Evolutionary conservation across 371 early-diverging fungal genomes (phyloP), one percentile per base, ranked within the genome.

Genomic region (Mucor velutinosus): DNA sequence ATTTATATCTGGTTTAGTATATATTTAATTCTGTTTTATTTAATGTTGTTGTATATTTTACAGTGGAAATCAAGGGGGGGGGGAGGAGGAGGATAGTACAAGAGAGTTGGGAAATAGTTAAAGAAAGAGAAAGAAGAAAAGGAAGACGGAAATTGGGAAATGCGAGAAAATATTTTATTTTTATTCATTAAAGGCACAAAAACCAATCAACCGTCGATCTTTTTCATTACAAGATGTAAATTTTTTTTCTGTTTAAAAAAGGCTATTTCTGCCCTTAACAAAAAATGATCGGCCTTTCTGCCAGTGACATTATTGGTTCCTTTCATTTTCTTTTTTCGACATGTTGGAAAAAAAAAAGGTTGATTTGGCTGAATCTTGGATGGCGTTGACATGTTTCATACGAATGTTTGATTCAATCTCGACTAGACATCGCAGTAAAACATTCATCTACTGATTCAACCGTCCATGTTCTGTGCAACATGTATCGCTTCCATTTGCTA

Each of bases 131-230:
- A 23, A 56, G 39, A 62, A 53, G 47, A 58, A 37, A 53, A 33
- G 49, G 43, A 33, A 27, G 25, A 21, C 21, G 57, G 29, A 39
- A 23, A 49, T 55, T 56, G 35, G 55, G 55, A 51, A 51, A 51
- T 51, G 51, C 51, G 51, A 51, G 51, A 51, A 51, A 23, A 51
- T 51, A 25, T 12, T 51, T 51, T 51, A 51, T 51, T 51, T 51
- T 51, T 51, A 51, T 7, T 19, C 51, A 7, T 51, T 51, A 25
- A 51, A 19, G 55, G 27, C 49, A 64, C 37, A 37, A 30, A 57
- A 25, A 74, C 75, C 75, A 74, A 74, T 74, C 75, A 74, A 62
- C 56, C 64, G 75, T 74, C 75, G 75, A 74, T 74, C 75, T 59
- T 53, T 70, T 70, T 59, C 30, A 30, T 41, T 56, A 60, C 27